phyloP scores from a whole-genome alignment of 495 filamentous ascomycete genomes.

The Lasiosphaeria ovina region DNA sequence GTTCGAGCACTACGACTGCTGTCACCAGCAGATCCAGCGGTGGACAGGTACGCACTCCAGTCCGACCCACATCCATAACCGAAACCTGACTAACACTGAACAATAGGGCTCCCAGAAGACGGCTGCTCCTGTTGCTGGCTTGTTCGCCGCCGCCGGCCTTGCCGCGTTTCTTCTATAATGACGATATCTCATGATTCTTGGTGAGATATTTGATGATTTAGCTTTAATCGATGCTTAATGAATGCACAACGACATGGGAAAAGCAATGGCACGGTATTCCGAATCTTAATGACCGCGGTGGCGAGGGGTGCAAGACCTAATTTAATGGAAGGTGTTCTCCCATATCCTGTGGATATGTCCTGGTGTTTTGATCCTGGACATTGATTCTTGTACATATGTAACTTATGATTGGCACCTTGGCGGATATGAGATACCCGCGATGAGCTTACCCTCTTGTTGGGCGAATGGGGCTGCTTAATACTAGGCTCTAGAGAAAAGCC shows the following conservation, averaged over 20 bases:
- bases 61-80: not conserved
- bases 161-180: slow-evolving; percentile 33
- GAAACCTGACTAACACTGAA: not conserved
- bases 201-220: slow-evolving; percentile 12
- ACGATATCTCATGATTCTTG: not conserved
- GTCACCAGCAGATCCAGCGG: slow-evolving; percentile 18
- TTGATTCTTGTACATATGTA: slow-evolving; percentile 31
- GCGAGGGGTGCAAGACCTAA: slow-evolving; percentile 16
- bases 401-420: slow-evolving; percentile 13
- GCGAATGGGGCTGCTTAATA: not conserved
- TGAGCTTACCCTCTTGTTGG: slow-evolving; percentile 15
- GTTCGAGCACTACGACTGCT: not conserved
- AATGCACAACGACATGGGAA: slow-evolving; percentile 16
- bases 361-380: slow-evolving; percentile 15
- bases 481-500: not conserved
- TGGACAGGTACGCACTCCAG: slow-evolving; percentile 10
- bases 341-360: slow-evolving; percentile 27
- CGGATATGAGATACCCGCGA: slow-evolving; percentile 27
- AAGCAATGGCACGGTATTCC: slow-evolving; percentile 19
- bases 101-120: slow-evolving; percentile 29
- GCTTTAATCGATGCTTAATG: slow-evolving; percentile 23
- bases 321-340: slow-evolving; percentile 17
- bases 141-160: slow-evolving; percentile 37
- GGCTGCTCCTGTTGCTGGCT: slow-evolving; percentile 31
- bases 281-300: slow-evolving; percentile 25